A percentile compares a stretch with the other conserved stretches of the same genome.
Conservation (phyloP, 1,284 basidiomycete genomes). For the Ganoderma lingzhi region DNA sequence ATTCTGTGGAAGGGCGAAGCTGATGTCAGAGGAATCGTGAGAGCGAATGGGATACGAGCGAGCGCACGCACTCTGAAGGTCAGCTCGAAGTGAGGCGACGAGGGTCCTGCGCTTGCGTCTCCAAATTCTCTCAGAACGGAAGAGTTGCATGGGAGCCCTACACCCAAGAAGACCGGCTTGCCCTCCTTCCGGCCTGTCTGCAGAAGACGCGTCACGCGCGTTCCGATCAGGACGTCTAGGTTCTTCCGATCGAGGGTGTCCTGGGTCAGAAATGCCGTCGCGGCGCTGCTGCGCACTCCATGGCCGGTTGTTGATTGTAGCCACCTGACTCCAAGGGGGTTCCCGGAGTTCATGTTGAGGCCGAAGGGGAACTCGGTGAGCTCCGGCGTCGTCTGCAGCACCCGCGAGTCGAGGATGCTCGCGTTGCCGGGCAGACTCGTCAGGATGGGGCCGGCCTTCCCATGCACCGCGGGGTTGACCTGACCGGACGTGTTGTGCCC, state of each 20-base stretch:
- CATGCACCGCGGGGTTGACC: neutral
- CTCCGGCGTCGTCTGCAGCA: slow-evolving; percentile 42
- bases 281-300: slow-evolving; percentile 41
- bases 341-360: slow-evolving; percentile 46
- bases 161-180: slow-evolving; percentile 1
- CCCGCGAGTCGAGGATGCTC: slow-evolving; percentile 40
- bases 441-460: slow-evolving; percentile 36
- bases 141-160: slow-evolving; percentile 13
- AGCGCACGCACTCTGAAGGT: neutral
- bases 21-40: neutral
- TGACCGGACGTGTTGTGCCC: slow-evolving; percentile 9
- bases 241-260: slow-evolving; percentile 44
- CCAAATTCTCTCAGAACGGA: slow-evolving; percentile 4
- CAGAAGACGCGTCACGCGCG: slow-evolving; percentile 48
- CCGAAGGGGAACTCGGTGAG: slow-evolving; percentile 47
- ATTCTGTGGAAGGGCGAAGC: neutral
- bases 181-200: slow-evolving; percentile 31
- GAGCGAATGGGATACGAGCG: neutral
- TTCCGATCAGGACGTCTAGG: slow-evolving; percentile 49
- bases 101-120: neutral
- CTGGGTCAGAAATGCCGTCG: slow-evolving; percentile 38
- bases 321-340: slow-evolving; percentile 45
- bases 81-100: slow-evolving; percentile 8
- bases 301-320: slow-evolving; percentile 21
- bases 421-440: slow-evolving; percentile 45